Base-by-base conservation (phyloP, 2,329 filamentous ascomycete genomes). In the Nakataea oryzae region DNA sequence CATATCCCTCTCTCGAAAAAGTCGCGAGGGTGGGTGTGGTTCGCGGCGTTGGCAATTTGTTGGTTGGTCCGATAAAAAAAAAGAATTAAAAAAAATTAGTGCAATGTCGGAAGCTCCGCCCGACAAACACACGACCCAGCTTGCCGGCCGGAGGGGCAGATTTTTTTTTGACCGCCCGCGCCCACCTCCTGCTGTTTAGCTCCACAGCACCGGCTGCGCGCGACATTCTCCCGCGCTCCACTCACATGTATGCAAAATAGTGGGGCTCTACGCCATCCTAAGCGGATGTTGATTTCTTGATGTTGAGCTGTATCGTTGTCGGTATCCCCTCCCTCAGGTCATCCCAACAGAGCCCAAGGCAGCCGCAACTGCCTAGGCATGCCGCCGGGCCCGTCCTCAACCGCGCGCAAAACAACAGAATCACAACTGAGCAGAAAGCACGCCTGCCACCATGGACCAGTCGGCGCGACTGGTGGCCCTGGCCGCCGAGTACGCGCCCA, bases 401-500 rank as follows among this genome's bases (percentile, higher is more conserved):
- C 7, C 21, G 17, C 41, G 41, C 41, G 17, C 17, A 17, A 6
- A n/a, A 21, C 17, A 47, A 1, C 34, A 21, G 21, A 47, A 21
- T 4, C 41, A 50, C 41, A 8, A 5, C 17, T 50, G n/a, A n/a
- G n/a, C 41, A 50, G 8, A 50, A n/a, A 6, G 6, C 2, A 17
- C 7, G 17, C 41, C n/a, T n/a, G n/a, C n/a, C n/a, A n/a, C n/a
- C 21, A 50, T 50, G 41, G 58, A 59, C 34, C 32, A 41, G 17
- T 50, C 76, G 54, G 68, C 71, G 59, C 82, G 85, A 57, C 76
- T 85, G 58, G 67, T 82, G 62, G 73, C 77, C 32, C 79, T 79
- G 65, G 82, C 83, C 61, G 76, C 81, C 71, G 82, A 85, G 65
- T 84, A 85, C 68, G 86, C 86, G 55, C 77, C 81, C 62, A 78